Conservation (phyloP, 208 protist species). For the Acanthamoeba healyi region DNA sequence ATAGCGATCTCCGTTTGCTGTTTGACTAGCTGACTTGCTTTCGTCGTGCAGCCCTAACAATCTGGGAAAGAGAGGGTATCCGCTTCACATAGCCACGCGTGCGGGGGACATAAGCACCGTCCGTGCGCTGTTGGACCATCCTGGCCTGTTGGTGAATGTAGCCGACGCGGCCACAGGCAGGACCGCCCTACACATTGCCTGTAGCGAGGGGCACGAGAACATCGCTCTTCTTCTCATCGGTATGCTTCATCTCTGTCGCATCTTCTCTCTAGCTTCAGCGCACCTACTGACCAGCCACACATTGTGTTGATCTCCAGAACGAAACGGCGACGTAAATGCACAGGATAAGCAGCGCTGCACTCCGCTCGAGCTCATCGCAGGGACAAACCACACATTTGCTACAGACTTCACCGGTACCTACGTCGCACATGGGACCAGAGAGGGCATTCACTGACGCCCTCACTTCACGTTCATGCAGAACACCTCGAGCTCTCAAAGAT, state of each 20-base stretch:
- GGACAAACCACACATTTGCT: conserved; percentile 5
- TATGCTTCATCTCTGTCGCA: no score
- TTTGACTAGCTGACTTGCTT: not conserved
- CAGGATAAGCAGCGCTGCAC: not conserved
- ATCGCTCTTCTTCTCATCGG: conserved; percentile 33
- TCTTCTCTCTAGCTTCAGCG: not conserved
- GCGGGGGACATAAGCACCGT: not conserved
- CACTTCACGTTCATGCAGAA: not conserved
- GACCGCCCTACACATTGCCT: conserved; percentile 12
- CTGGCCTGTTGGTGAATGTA: not conserved
- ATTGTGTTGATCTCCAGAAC: not conserved
- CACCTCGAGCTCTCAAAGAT: conserved; percentile 45
- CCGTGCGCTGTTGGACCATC: conserved; percentile 35
- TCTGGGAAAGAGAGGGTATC: not conserved
- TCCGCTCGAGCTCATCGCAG: not conserved
- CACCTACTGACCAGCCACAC: not conserved
- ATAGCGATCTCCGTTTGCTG: no score
- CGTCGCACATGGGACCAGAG: not conserved
- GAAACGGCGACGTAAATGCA: not conserved
- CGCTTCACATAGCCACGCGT: conserved; percentile 7
- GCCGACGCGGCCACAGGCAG: not conserved
- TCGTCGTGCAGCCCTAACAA: not conserved
- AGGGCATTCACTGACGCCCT: no score
- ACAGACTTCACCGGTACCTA: not conserved
- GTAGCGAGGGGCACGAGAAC: not conserved